Conservation (phyloP, 768 basidiomycete genomes). For the Lenzites betulinus region DNA sequence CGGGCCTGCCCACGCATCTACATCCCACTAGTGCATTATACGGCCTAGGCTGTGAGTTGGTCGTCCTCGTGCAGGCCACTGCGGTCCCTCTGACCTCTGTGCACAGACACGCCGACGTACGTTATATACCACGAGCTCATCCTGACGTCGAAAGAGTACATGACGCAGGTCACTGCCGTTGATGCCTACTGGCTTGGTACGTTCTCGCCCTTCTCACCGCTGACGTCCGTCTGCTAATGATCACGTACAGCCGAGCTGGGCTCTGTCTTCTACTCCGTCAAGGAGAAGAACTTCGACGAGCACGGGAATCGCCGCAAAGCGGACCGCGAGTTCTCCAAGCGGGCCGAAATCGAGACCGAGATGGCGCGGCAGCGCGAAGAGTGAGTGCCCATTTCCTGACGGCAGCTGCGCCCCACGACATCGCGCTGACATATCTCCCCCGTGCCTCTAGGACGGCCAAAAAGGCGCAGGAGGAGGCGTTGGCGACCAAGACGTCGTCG, state of each 20-base stretch:
- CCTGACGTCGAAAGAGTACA: constrained; percentile 94
- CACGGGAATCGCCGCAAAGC: constrained; percentile 73
- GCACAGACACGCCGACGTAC: constrained; percentile 88
- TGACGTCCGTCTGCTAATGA: constrained; percentile 11
- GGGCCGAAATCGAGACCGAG: constrained; percentile 88
- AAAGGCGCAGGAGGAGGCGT: constrained; percentile 61
- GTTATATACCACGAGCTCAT: constrained; percentile 97
- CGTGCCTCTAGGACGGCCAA: constrained; percentile 51
- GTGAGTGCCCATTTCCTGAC: constrained; percentile 37
- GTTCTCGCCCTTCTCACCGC: constrained; percentile 23
- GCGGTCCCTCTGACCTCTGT: not conserved
- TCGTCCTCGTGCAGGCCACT: not conserved
- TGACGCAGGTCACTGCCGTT: constrained; percentile 98
- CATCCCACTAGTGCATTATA: constrained; percentile 97
- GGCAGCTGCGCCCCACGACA: not conserved
- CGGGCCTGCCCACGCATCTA: constrained; percentile 91
- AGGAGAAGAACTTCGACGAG: constrained; percentile 97
- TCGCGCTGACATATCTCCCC: not conserved
- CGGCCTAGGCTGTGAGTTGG: constrained; percentile 84
- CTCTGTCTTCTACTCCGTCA: constrained; percentile 95
- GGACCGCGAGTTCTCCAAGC: constrained; percentile 89
- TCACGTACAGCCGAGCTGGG: constrained; percentile 77
- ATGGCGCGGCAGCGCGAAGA: constrained; percentile 84
- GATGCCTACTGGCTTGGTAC: constrained; percentile 97
- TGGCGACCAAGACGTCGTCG: constrained; percentile 53